phyloP scores from a whole-genome alignment of 2,329 filamentous ascomycete species.

The Aspergillus oerlinghausenensis region DNA sequence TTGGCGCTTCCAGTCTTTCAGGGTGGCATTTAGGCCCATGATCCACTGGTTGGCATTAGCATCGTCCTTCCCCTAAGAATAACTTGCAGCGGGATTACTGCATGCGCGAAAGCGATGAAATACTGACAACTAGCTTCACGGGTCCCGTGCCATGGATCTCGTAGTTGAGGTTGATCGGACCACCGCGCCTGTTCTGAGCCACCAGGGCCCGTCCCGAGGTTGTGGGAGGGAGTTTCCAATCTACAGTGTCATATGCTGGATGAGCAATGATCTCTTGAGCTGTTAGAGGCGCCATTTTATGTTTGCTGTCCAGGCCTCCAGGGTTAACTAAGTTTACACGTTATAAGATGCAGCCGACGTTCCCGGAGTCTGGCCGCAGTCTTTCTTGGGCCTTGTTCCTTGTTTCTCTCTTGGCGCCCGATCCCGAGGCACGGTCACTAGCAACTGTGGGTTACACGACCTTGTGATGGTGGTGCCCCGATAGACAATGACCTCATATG shows the following conservation, averaged over 20 bases:
- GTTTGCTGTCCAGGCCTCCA: neutral
- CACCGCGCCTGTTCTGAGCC: constrained; percentile 61
- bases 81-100: neutral
- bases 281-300: constrained; percentile 22
- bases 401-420: neutral
- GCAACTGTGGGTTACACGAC: neutral
- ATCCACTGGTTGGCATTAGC: constrained; percentile 55
- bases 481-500: neutral
- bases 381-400: neutral
- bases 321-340: neutral
- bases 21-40: constrained; percentile 70
- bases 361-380: neutral
- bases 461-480: neutral
- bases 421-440: neutral
- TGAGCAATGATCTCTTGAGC: constrained; percentile 30
- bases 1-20: constrained; percentile 74
- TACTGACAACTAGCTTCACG: constrained; percentile 64
- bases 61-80: neutral
- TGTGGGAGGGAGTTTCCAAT: constrained; percentile 56
- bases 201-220: constrained; percentile 58
- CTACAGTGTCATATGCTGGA: constrained; percentile 26
- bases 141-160: constrained; percentile 75
- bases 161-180: constrained; percentile 70
- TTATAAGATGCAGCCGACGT: neutral
- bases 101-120: neutral